Evolutionary conservation across 108 stramenopile genomes (phyloP), one percentile per base, ranked within the genome.

Genomic region (Cyclotella distinguenda): DNA sequence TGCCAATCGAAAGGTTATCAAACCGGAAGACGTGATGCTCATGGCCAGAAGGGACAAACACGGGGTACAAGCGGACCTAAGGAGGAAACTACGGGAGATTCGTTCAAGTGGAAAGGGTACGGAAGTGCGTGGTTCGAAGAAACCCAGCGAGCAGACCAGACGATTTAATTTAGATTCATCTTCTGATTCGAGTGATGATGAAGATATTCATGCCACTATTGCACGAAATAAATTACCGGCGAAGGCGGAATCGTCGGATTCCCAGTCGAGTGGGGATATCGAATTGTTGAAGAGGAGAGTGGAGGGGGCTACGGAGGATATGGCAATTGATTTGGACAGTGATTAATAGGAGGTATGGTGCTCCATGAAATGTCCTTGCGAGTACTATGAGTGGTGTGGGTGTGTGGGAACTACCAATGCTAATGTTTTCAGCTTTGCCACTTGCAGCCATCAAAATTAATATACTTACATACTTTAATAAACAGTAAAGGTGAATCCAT

Each of bases 21-120:
- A 21, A n/a, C 49, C 27, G 6, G 75, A 71, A 16, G 81, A 82
- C 60, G 81, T 77, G 0, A 44, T 66, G 28, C 49, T 82, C 16
- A 59, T 66, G 16, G 60, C 45, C 6, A 59, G 81, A 2, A 72
- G 68, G 40, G 46, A 72, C 66, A 39, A 56, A 36, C 4, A 1
- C 12, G 51, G 34, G 15, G 28, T 36, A 1, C 19, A 36, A 12
- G 27, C 3, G 6, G 55, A 39, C 8, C 11, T 56, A 11, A 56
- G 39, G 39, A 18, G 3, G 11, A 36, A 56, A 19, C 22, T 36
- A 36, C 36, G 15, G 21, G 55, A 36, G 35, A 56, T 39, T 36
- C 8, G 21, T 0, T 21, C 35, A 3, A 15, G 23, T 21, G 47
- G 19, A 1, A 48, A 48, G 1, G 6, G 23, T 18, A 39, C 19